These are phyloP conservation scores for Tuber magnatum DNA, from an alignment of 495 filamentous ascomycete species.

Conservation along the genomic window DNA sequence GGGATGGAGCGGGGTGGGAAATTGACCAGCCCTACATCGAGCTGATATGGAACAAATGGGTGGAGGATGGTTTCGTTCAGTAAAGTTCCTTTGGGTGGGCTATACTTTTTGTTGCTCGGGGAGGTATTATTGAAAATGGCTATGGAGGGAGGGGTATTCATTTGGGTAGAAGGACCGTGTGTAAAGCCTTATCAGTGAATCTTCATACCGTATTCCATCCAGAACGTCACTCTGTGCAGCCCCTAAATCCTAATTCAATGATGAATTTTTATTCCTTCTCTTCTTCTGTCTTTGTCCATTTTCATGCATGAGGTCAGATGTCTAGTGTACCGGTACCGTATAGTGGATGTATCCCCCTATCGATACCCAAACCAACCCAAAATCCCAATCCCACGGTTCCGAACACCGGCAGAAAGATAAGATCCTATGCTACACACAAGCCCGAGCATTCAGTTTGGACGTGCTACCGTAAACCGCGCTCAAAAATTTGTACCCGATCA, in stretches of 20 bases:
- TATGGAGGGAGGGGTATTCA: background rate
- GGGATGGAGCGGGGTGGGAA: conserved; percentile 12
- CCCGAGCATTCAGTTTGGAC: background rate
- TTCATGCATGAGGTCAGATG: too few species aligned
- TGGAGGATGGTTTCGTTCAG: conserved; percentile 38
- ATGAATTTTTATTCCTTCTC: background rate
- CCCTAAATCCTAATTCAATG: background rate
- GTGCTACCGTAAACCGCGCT: too few species aligned
- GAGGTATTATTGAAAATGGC: background rate
- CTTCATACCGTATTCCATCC: background rate
- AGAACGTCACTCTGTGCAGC: background rate
- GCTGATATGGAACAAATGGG: conserved; percentile 24
- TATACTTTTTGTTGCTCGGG: background rate
- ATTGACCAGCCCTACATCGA: conserved; percentile 16
- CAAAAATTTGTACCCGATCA: too few species aligned
- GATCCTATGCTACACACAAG: background rate
- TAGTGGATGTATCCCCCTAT: background rate
- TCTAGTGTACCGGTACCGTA: too few species aligned
- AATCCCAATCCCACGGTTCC: background rate
- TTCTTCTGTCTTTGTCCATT: background rate
- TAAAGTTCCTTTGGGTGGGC: background rate
- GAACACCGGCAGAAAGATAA: background rate
- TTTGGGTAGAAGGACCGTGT: background rate
- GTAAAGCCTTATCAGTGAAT: background rate
- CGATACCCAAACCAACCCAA: background rate